Percentiles rank a stretch among this genome's conserved stretches.
phyloP scores from a whole-genome alignment of 106 monocot genomes.

The Dendrobium chrysotoxum region DNA sequence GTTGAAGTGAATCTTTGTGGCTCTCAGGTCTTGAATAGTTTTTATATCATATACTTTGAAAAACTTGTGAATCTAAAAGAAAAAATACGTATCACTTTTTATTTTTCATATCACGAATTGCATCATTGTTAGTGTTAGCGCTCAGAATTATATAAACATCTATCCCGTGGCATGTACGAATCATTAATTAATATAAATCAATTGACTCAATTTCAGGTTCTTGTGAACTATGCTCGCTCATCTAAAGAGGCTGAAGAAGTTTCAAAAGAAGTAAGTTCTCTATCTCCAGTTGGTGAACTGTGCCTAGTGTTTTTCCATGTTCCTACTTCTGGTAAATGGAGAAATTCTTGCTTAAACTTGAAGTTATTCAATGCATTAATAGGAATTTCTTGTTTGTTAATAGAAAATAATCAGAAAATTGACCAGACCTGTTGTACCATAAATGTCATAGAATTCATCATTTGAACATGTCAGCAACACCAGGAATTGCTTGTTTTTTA shows the following conservation, averaged over 20 bases:
- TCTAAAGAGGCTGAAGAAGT: constrained; percentile 94
- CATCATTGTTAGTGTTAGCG: neutral
- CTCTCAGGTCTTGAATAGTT: neutral
- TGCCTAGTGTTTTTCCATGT: neutral
- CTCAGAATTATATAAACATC: neutral
- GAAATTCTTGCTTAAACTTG: neutral
- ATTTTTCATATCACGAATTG: neutral
- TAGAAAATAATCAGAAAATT: neutral
- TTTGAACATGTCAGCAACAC: neutral
- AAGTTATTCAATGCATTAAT: neutral
- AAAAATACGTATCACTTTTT: neutral
- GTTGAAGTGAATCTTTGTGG: neutral
- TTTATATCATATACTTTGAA: neutral
- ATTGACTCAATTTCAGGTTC: constrained; percentile 43
- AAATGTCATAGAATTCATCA: neutral
- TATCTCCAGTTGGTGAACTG: neutral
- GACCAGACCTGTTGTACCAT: neutral
- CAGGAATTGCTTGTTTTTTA: neutral
- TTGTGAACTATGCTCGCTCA: constrained; percentile 97
- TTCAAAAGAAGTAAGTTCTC: constrained; percentile 53
- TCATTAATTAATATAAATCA: neutral
- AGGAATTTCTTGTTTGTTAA: neutral
- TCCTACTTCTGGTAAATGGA: neutral
- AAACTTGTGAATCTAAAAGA: neutral
- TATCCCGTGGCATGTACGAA: neutral